phyloP scores from a whole-genome alignment of 805 yeast species.

The Spathaspora boniae region DNA sequence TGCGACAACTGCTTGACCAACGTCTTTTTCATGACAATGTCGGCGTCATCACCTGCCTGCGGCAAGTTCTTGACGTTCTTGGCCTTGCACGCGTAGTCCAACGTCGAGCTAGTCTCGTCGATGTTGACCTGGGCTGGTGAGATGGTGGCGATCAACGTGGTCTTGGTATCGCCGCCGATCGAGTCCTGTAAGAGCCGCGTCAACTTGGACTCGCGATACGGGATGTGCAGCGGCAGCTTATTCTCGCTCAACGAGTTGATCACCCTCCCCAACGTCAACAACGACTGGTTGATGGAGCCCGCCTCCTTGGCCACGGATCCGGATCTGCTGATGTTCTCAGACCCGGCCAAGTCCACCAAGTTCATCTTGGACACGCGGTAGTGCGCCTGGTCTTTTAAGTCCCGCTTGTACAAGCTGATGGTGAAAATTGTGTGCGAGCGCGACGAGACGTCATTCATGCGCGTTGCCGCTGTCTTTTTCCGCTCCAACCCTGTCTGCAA shows the following conservation, averaged over 20 bases:
- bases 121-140: slow-evolving; percentile 75
- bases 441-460: slow-evolving; percentile 68
- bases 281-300: slow-evolving; percentile 85
- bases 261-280: slow-evolving; percentile 84
- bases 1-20: slow-evolving; percentile 50
- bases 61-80: slow-evolving; percentile 68
- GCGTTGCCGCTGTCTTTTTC: slow-evolving; percentile 69
- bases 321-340: slow-evolving; percentile 82
- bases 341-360: slow-evolving; percentile 91
- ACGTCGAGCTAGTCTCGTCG: slow-evolving; percentile 82
- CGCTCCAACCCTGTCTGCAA: slow-evolving; percentile 54
- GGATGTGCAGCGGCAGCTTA: slow-evolving; percentile 53
- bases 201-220: slow-evolving; percentile 79
- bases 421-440: slow-evolving; percentile 79
- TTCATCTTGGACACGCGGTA: slow-evolving; percentile 62
- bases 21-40: slow-evolving; percentile 46
- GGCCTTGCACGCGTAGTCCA: slow-evolving; percentile 86
- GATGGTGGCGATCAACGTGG: slow-evolving; percentile 82
- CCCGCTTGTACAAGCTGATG: slow-evolving; percentile 50
- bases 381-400: slow-evolving; percentile 11
- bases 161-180: slow-evolving; percentile 83
- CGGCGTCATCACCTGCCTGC: slow-evolving; percentile 42
- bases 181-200: slow-evolving; percentile 76
- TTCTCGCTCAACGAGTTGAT: slow-evolving; percentile 53
- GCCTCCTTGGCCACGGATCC: slow-evolving; percentile 95